These are phyloP conservation scores for Alternaria infectoria DNA, from an alignment of 2,329 filamentous ascomycete genomes.

Conservation along the genomic window DNA sequence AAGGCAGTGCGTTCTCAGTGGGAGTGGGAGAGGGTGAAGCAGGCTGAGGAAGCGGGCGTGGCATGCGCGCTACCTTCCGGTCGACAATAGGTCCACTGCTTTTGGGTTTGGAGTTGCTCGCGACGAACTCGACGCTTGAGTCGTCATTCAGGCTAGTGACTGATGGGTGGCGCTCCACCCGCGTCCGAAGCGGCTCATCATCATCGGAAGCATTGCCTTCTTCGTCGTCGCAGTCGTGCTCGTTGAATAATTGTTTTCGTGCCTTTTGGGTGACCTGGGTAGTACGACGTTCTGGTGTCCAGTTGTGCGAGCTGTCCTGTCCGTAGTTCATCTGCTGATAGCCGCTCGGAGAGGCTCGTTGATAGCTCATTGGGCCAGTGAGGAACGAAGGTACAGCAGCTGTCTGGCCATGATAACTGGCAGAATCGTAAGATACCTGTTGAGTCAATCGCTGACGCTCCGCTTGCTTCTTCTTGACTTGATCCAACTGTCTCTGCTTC, in stretches of 20 bases:
- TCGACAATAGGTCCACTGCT: neutral
- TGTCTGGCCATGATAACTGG: neutral
- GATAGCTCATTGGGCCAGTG: conserved; percentile 3
- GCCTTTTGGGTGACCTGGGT: too few relatives aligned
- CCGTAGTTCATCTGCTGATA: neutral
- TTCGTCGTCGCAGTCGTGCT: neutral
- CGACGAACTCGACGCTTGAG: conserved; percentile 4
- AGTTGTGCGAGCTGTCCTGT: neutral
- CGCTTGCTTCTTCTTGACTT: neutral
- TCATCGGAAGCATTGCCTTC: conserved; percentile 18
- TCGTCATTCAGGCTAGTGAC: neutral
- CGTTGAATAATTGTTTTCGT: neutral
- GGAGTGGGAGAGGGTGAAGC: neutral
- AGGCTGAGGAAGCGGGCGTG: neutral
- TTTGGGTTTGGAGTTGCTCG: conserved; percentile 1
- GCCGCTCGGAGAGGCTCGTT: neutral
- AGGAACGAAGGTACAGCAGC: neutral
- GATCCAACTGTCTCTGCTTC: neutral
- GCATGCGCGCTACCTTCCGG: neutral
- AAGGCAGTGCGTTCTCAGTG: neutral
- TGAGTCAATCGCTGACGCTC: neutral
- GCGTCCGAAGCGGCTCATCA: conserved; percentile 23
- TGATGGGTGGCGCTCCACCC: conserved; percentile 13
- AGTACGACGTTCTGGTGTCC: neutral
- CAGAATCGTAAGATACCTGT: neutral